Percentiles rank a stretch among this genome's conserved stretches.
These are phyloP conservation scores for Ophiostoma sp. DNA, from an alignment of 2,329 filamentous ascomycete species.

Conservation along the genomic window DNA sequence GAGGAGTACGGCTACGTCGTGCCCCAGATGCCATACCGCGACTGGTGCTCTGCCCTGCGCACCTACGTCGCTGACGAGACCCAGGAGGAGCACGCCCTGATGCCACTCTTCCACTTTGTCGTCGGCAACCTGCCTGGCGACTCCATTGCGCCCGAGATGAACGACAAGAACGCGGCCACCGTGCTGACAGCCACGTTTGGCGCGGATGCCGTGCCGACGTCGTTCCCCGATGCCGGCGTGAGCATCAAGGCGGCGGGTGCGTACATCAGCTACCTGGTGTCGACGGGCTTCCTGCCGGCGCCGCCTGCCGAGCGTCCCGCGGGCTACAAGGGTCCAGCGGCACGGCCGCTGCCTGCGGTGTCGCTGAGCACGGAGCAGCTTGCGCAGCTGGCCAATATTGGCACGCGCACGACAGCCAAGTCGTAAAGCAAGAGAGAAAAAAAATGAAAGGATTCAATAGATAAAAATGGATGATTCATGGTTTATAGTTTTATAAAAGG, in stretches of 20 bases:
- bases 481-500: slow-evolving; percentile 1
- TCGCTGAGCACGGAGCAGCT: slow-evolving; percentile 12
- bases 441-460: neutral
- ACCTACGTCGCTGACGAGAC: slow-evolving; percentile 60
- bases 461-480: neutral
- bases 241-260: neutral
- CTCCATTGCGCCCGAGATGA: slow-evolving; percentile 64
- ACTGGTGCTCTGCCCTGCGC: slow-evolving; percentile 50
- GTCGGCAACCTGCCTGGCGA: slow-evolving; percentile 64
- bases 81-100: slow-evolving; percentile 61
- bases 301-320: slow-evolving; percentile 11
- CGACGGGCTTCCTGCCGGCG: slow-evolving; percentile 12
- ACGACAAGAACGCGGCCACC: slow-evolving; percentile 62
- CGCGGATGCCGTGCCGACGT: slow-evolving; percentile 18
- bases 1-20: slow-evolving; percentile 68
- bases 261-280: slow-evolving; percentile 15
- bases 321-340: slow-evolving; percentile 10
- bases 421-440: neutral
- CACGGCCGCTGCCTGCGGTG: neutral
- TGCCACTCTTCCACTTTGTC: slow-evolving; percentile 71
- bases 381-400: slow-evolving; percentile 8
- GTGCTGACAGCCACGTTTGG: slow-evolving; percentile 42
- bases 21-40: slow-evolving; percentile 60
- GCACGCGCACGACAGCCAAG: slow-evolving; percentile 13
- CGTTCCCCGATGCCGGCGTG: slow-evolving; percentile 13